Evolutionary conservation across 805 yeast species (phyloP), one percentile per base, ranked within the genome.

Genomic region (Ogataea zsoltii): DNA sequence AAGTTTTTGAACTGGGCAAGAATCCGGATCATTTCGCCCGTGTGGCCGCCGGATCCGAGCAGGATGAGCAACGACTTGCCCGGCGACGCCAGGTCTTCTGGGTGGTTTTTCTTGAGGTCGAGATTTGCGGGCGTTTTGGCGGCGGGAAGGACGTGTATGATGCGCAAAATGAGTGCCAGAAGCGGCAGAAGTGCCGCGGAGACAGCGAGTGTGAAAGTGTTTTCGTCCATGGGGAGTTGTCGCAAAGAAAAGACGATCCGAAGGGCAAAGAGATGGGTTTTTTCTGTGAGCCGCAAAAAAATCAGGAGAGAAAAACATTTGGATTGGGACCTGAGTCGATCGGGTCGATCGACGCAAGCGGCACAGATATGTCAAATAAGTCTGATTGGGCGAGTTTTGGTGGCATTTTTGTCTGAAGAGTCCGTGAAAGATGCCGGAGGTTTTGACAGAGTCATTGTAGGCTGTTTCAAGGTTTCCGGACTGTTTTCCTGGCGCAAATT

Each of bases 21-120:
- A 14, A 92, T 70, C 19, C 91, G 70, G n/a, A 91, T 63, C 95
- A 92, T 88, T 63, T 92, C 97, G 1, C 97, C 97, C 0, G 97
- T 90, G 58, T 90, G 98, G 2, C 97, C 98, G 2, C 99, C 99
- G 0, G 97, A 89, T 0, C 98, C 98, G 10, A 92, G 67, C n/a
- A 89, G 72, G 0, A 86, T 69, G 76, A 86, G 74, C 18, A 79
- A 42, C 28, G 45, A 46, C 21, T 32, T 29, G 29, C 14, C 30
- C 25, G 13, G 41, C 42, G 31, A 28, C 5, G 18, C 13, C 11
- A 28, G 2, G 13, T 14, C 7, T n/a, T 11, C n/a, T n/a, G n/a
- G 15, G 12, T 5, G 23, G 42, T 30, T 16, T 26, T 7, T 26
- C 18, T 12, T 14, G 28, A 10, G n/a, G 34, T 18, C 31, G 6